Base-by-base conservation (phyloP, 1,139 yeast species). In the Protomyces inouyei region DNA sequence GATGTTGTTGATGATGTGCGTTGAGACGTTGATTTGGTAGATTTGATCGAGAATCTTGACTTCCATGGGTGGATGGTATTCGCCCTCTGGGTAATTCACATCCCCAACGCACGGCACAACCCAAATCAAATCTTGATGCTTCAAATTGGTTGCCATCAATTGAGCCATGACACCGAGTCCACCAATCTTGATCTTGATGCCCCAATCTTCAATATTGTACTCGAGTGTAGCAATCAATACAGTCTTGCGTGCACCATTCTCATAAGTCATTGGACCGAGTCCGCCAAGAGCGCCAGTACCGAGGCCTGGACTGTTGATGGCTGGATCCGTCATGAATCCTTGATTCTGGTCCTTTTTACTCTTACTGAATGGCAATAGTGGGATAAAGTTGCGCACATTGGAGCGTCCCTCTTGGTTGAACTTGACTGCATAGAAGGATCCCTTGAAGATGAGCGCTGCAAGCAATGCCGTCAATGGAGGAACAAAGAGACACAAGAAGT, bases 101-200 rank as follows among this genome's bases (percentile, higher is more conserved):
- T 65, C 65, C 25, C 67, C 67, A 18, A 63, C 65, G 25, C 65
- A 61, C 3, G 67, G 67, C 28, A 65, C 67, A 6, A 65, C 67
- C 67, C 67, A 65, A 36, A 65, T 61, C 25, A 65, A 54, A 48
- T 65, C 67, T 35, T 65, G 64, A 45, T 65, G 67, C 37, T 61
- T 61, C 23, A 65, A 55, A 38, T 63, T 57, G 37, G 57, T 35
- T 2, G 61, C 65, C 67, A 65, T 65, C n/a, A 65, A 57, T 32
- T 65, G 66, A 6, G 67, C 67, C 67, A 65, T 63, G 45, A 65
- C 67, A 35, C 67, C 67, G 18, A 65, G 51, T 12, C 67, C 67
- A 35, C 67, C 67, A 57, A 65, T 65, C 57, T 65, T 65, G 53
- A 65, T 63, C 25, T 59, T 57, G 60, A 65, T 51, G n/a, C 56